These are phyloP conservation scores for Talaromyces sp. DNA, from an alignment of 2,329 filamentous ascomycete species.

Conservation along the genomic window DNA sequence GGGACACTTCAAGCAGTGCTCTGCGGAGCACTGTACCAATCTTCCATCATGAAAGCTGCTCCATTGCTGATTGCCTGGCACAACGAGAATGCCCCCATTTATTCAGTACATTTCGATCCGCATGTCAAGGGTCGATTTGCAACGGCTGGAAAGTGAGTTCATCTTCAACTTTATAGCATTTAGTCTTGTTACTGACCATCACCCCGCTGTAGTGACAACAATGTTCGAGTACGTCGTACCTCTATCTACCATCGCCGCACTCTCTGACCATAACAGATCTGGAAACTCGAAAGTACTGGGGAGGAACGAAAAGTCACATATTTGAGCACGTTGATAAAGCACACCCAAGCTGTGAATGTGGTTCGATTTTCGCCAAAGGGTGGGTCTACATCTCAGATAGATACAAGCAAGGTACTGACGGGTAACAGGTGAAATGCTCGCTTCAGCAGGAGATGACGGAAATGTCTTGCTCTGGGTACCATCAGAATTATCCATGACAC, in stretches of 20 bases:
- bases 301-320: slow-evolving; percentile 89
- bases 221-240: slow-evolving; percentile 68
- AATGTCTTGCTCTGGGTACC: slow-evolving; percentile 97
- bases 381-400: slow-evolving; percentile 33
- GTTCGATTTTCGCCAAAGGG: slow-evolving; percentile 94
- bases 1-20: slow-evolving; percentile 15
- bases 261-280: slow-evolving; percentile 62
- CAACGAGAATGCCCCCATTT: slow-evolving; percentile 93
- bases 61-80: slow-evolving; percentile 99
- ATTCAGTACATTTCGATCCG: slow-evolving; percentile 94
- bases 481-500: slow-evolving; percentile 66
- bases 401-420: slow-evolving; percentile 25
- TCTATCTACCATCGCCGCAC: slow-evolving; percentile 17
- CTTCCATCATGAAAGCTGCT: slow-evolving; percentile 77
- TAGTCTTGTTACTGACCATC: slow-evolving; percentile 19
- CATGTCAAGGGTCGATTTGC: slow-evolving; percentile 86
- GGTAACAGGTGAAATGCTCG: slow-evolving; percentile 75
- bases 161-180: background rate
- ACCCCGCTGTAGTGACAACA: slow-evolving; percentile 63
- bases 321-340: slow-evolving; percentile 84
- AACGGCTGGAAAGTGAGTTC: slow-evolving; percentile 70
- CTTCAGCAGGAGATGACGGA: slow-evolving; percentile 93
- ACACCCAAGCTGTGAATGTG: slow-evolving; percentile 96
- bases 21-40: slow-evolving; percentile 25
- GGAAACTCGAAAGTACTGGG: slow-evolving; percentile 81